Conservation (phyloP, 768 basidiomycete species). For the Kwoniella sp. region DNA sequence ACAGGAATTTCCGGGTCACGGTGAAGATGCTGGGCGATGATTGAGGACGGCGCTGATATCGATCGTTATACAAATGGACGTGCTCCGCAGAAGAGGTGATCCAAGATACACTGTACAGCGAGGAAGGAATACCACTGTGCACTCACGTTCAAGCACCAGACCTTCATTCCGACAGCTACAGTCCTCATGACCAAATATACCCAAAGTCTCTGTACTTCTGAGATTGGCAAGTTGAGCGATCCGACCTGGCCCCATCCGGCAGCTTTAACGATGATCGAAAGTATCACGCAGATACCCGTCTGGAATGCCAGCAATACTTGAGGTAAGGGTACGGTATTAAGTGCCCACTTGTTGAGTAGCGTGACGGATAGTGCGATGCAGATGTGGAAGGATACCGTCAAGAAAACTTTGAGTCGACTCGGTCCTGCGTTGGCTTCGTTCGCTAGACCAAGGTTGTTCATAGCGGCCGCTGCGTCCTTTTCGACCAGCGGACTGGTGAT, state of each 20-base stretch:
- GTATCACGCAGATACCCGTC: constrained; percentile 9
- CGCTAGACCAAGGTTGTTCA: background rate
- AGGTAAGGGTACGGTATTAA: constrained; percentile 5
- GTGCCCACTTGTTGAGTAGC: constrained; percentile 9
- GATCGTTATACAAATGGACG: too few relatives aligned
- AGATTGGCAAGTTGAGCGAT: background rate
- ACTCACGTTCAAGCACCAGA: constrained; percentile 19
- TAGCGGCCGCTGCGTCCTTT: background rate
- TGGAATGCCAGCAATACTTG: constrained; percentile 12
- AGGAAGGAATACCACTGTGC: background rate
- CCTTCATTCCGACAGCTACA: constrained; percentile 11
- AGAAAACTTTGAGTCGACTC: constrained; percentile 4
- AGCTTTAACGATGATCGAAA: background rate
- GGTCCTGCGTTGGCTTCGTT: constrained; percentile 3
- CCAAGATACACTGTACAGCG: too few relatives aligned
- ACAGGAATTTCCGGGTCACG: too few relatives aligned
- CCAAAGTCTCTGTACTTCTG: constrained; percentile 5
- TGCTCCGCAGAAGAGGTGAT: too few relatives aligned
- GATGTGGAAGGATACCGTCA: constrained; percentile 9
- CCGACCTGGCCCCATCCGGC: background rate
- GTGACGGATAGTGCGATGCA: constrained; percentile 12
- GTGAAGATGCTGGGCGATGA: too few relatives aligned
- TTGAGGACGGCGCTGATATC: too few relatives aligned
- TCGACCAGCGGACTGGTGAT: background rate
- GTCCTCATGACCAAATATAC: constrained; percentile 12